Evolutionary conservation across 2,329 filamentous ascomycete species (phyloP).

Genomic region (Colletotrichum salicis): DNA sequence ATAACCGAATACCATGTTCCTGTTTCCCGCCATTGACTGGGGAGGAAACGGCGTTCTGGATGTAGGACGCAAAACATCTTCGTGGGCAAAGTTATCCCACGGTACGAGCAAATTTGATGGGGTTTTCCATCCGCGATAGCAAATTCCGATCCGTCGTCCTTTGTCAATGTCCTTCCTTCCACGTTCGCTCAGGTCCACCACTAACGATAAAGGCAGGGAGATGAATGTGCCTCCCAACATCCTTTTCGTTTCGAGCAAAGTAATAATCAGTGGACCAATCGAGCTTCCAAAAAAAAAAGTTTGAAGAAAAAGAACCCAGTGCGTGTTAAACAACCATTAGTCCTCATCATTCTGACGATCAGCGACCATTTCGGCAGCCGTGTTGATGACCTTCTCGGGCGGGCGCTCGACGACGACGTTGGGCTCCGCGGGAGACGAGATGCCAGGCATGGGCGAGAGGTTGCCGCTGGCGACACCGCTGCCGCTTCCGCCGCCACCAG

Average conservation of each 20-base stretch:
- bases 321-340: slow-evolving; percentile 39
- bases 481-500: slow-evolving; percentile 43
- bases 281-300: neutral
- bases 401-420: slow-evolving; percentile 47
- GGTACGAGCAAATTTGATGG: neutral
- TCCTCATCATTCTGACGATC: slow-evolving; percentile 66
- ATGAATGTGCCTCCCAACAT: neutral
- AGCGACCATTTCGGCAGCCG: slow-evolving; percentile 59
- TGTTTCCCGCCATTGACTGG: neutral
- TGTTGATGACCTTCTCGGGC: slow-evolving; percentile 62
- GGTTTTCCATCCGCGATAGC: neutral
- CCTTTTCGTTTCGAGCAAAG: neutral
- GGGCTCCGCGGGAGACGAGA: slow-evolving; percentile 58
- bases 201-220: neutral
- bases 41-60: neutral
- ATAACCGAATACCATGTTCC: neutral
- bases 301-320: neutral
- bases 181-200: neutral
- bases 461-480: slow-evolving; percentile 52
- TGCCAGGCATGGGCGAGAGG: slow-evolving; percentile 58
- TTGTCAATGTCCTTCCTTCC: neutral
- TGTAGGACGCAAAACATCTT: neutral
- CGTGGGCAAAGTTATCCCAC: neutral
- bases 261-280: neutral
- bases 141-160: neutral